Conservation (phyloP, 2,329 filamentous ascomycete species). For the Aspergillus floridensis region DNA sequence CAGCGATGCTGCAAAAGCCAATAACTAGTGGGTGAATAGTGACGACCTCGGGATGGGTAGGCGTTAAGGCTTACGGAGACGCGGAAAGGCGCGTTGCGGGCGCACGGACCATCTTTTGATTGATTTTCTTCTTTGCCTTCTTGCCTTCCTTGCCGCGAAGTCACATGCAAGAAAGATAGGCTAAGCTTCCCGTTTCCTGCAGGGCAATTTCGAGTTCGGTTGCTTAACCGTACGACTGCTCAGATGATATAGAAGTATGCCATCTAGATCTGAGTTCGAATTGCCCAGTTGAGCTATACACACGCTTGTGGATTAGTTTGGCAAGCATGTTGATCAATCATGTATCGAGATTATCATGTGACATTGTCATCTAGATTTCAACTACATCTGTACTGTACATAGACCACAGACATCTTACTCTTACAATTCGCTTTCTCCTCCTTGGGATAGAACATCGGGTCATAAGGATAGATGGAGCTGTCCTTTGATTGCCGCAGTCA, state of each 20-base stretch:
- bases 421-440: neutral
- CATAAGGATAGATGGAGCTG: neutral
- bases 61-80: constrained; percentile 6
- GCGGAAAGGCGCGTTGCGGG: constrained; percentile 33
- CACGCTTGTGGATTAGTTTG: no score
- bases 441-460: neutral
- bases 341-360: neutral
- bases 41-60: no score
- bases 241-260: no score
- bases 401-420: neutral
- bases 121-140: constrained; percentile 3
- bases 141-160: neutral
- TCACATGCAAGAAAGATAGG: neutral
- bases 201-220: no score
- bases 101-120: constrained; percentile 35
- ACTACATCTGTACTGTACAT: neutral
- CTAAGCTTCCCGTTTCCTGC: no score
- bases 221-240: no score
- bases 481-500: neutral
- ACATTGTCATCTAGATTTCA: neutral
- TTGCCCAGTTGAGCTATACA: no score
- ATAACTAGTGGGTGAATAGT: no score
- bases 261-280: no score
- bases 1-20: no score
- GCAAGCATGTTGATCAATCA: no score